These are phyloP conservation scores for Pseudocercospora fuligena DNA, from an alignment of 2,329 filamentous ascomycete genomes.

Conservation along the genomic window DNA sequence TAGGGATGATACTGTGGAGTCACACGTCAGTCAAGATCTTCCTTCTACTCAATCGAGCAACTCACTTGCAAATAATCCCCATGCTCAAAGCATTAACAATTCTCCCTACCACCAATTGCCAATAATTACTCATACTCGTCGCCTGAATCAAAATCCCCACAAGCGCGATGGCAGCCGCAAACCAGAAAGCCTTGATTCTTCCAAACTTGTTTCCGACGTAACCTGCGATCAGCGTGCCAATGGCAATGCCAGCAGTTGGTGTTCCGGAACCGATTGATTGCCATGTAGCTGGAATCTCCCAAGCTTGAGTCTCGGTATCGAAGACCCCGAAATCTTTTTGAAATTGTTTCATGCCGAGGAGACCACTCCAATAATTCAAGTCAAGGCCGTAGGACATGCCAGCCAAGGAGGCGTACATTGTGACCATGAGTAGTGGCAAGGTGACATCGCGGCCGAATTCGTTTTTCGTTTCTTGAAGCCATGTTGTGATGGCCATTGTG, in stretches of 20 bases:
- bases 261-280: conserved; percentile 17
- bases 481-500: conserved; percentile 3
- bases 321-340: conserved; percentile 20
- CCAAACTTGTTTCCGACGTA: conserved; percentile 14
- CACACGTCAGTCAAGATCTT: not conserved
- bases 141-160: conserved; percentile 19
- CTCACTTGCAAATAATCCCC: conserved; percentile 24
- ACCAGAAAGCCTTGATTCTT: conserved; percentile 14
- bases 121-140: conserved; percentile 15
- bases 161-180: conserved; percentile 16
- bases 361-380: conserved; percentile 22
- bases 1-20: conserved; percentile 17
- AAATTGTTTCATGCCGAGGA: conserved; percentile 23
- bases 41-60: not conserved
- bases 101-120: conserved; percentile 19
- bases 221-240: conserved; percentile 14
- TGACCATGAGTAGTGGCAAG: conserved; percentile 10
- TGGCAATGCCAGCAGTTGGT: conserved; percentile 13
- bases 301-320: not conserved
- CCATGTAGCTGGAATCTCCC: conserved; percentile 15
- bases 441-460: conserved; percentile 18
- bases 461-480: conserved; percentile 15
- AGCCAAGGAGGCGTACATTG: conserved; percentile 21
- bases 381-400: conserved; percentile 24
- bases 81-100: conserved; percentile 24